These are phyloP conservation scores for Conticribra guillardii DNA, from an alignment of 108 stramenopile genomes.

Conservation along the genomic window DNA sequence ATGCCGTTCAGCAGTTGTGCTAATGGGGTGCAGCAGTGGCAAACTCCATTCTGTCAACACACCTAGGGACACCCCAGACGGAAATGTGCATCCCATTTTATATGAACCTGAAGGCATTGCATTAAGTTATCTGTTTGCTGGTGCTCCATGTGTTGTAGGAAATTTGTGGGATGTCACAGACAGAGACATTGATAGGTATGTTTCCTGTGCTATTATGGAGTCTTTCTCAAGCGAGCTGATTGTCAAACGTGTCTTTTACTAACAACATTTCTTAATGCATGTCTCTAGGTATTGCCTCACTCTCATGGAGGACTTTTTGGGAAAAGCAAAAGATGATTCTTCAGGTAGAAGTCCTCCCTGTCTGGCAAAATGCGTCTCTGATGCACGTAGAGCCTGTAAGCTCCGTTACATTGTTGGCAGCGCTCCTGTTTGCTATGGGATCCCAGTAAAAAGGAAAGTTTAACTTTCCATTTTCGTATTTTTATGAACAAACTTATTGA, in stretches of 20 bases:
- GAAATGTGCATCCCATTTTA: constrained; percentile 38
- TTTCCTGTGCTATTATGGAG: constrained; percentile 26
- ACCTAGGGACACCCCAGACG: constrained; percentile 46
- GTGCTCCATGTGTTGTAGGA: constrained; percentile 94
- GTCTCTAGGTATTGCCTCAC: constrained; percentile 71
- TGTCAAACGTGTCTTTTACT: too few relatives aligned
- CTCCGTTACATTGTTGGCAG: constrained; percentile 89
- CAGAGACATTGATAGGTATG: constrained; percentile 93
- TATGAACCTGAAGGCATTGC: constrained; percentile 96
- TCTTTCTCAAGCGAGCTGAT: too few relatives aligned
- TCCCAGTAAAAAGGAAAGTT: constrained; percentile 61
- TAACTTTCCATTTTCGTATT: neutral
- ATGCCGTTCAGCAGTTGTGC: constrained; percentile 67
- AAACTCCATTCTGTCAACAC: constrained; percentile 76
- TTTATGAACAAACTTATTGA: too few relatives aligned
- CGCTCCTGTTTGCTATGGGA: constrained; percentile 95
- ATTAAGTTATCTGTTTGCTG: constrained; percentile 88
- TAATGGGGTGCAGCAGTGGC: constrained; percentile 98
- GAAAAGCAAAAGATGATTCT: neutral
- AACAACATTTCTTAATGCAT: too few relatives aligned
- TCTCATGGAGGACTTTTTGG: constrained; percentile 64
- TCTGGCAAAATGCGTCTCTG: constrained; percentile 82
- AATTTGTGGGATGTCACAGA: constrained; percentile 99
- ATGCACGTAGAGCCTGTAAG: constrained; percentile 89
- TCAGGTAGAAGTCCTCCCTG: constrained; percentile 19